Evolutionary conservation across 139 green algal species (phyloP), one percentile per base, ranked within the genome.

Genomic region (Astrephomene gubernaculifera): DNA sequence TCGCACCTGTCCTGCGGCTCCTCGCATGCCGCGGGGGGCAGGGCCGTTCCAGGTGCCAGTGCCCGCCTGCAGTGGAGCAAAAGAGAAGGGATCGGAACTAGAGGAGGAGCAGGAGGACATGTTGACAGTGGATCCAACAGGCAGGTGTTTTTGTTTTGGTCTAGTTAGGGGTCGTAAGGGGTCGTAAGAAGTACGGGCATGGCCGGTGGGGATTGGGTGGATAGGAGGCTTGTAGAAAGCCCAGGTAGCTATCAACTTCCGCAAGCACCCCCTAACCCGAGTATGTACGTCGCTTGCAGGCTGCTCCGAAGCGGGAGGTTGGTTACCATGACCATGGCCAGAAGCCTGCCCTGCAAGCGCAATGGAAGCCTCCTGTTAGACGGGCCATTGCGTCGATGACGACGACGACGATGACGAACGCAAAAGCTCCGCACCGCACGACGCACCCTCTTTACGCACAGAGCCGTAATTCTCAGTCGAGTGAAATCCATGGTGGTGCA

Each of bases 11-110:
- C 10, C 4, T 7, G 39, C 57, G 19, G 71, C 71, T 25, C 29
- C 71, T 43, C 25, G 72, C 49, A 45, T 81, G 83, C 94, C 93
- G 4, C 53, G n/a, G 0, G 95, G 95, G 10, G 95, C 95, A 21
- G 95, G 91, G n/a, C 95, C 95, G 57, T 96, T 92, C 95, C 95
- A 97, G 0, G 89, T 93, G 36, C 94, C 95, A 0, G 93, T 95
- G 12, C 90, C 88, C 7, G 91, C 94, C 87, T 92, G 57, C 35
- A 44, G 24, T 4, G 27, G 27, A 61, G 2, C 21, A 6, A 43
- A 5, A 39, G 31, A 44, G 33, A 5, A 6, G 64, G 10, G 9
- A 19, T 44, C 2, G 27, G 33, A 1, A 71, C 3, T 71, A 31
- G 31, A 39, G 10, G 31, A 6, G 31, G 33, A 19, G 41, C 12